Evolutionary conservation across 2,329 filamentous ascomycete species (phyloP), one percentile per base, ranked within the genome.

Genomic region (Cercospora sp.): DNA sequence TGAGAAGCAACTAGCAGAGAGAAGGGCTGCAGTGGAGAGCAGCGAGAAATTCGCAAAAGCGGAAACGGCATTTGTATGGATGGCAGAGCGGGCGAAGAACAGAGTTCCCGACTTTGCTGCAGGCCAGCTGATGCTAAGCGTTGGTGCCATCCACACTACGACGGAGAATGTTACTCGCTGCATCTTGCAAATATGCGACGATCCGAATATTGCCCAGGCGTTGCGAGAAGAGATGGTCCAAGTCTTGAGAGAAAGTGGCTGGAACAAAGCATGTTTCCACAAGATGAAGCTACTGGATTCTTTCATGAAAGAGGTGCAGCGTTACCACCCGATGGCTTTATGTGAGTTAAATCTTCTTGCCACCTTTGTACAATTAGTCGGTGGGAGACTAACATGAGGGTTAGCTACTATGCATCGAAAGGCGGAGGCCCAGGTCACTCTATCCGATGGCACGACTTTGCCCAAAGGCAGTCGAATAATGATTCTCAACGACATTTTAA

Each of bases 261-360:
- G 73, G 36, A 42, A 42, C 36, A 42, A 42, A 42, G 36, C 36
- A 42, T 42, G 36, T n/a, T 42, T 42, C 36, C 36, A 42, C 16
- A 42, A 42, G 59, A 67, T 78, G 58, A 74, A 73, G 60, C 60
- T 77, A 13, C 67, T 77, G 55, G 76, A 78, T 65, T 75, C 73
- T 57, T 67, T 75, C 57, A 63, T 78, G 53, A 76, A 76, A 66
- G 76, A 77, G 60, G 60, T 67, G 10, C 60, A 63, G 30, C 53
- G 62, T 4, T 71, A 77, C 23, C 78, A 42, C 2, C 36, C 36
- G 16, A 42, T 42, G 36, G 16, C 2, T 7, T 42, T 42, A n/a
- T 42, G 36, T 42, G 36, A 42, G 36, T 42, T 8, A 8, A 5
- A 42, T n/a, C 2, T 42, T n/a, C n/a, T 3, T 7, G 16, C 3